Evolutionary conservation across 441 rosid genomes (phyloP).

Genomic region (Croton laevigatus): DNA sequence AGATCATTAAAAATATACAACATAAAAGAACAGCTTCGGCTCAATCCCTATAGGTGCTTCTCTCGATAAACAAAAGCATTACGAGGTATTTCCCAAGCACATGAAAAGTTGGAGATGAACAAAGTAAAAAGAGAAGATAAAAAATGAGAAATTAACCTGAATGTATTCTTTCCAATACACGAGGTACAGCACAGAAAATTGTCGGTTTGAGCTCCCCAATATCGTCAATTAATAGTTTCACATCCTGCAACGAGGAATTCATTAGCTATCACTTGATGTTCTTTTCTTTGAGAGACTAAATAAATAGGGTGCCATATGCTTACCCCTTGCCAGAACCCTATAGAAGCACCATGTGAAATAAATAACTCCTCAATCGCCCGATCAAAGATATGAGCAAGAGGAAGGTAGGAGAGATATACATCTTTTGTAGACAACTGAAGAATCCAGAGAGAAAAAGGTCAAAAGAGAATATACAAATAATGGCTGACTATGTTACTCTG

Average conservation of each 20-base stretch:
- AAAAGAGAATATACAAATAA: neutral
- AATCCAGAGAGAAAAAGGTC: constrained; percentile 12
- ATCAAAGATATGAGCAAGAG: constrained; percentile 96
- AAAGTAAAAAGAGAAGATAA: neutral
- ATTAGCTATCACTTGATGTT: constrained; percentile 7
- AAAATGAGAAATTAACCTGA: constrained; percentile 55
- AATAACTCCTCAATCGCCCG: constrained; percentile 82
- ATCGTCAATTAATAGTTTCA: constrained; percentile 83
- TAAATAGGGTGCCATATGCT: constrained; percentile 9
- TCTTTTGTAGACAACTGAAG: constrained; percentile 63
- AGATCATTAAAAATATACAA: no score
- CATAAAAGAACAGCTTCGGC: neutral
- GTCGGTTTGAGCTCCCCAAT: constrained; percentile 87
- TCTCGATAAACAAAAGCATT: no score
- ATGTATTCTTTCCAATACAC: constrained; percentile 85
- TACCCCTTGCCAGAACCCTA: constrained; percentile 88
- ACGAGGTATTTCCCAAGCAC: neutral
- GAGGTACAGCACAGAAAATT: constrained; percentile 94
- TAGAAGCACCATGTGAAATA: constrained; percentile 70
- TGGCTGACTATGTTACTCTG: no score
- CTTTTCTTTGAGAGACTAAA: constrained; percentile 6
- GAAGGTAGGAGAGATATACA: constrained; percentile 91
- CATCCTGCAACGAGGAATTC: constrained; percentile 50
- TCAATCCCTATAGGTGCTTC: neutral
- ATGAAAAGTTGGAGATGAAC: neutral